Percentiles rank a stretch among this genome's conserved stretches.
These are phyloP conservation scores for Hypoxylon sp. DNA, from an alignment of 2,329 filamentous ascomycete species.

Conservation along the genomic window DNA sequence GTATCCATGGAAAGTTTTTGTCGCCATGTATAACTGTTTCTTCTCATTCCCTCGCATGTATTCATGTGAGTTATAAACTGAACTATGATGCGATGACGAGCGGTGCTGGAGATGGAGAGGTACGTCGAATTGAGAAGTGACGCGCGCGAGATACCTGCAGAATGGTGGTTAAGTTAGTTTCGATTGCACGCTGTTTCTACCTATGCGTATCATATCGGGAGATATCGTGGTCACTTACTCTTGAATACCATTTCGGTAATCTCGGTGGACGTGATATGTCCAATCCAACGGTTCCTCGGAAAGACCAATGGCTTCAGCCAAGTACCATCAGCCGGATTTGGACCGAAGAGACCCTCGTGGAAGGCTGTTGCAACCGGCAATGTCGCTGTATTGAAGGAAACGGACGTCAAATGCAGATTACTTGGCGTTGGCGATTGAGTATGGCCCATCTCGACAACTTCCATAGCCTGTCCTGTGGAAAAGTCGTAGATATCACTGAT, in stretches of 20 bases:
- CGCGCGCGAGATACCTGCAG: not conserved
- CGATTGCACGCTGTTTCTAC: not conserved
- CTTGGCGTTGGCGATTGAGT: not conserved
- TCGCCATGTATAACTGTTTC: not conserved
- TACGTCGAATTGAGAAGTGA: not conserved
- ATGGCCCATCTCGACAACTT: not conserved
- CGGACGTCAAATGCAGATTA: not conserved
- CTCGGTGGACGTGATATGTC: not conserved
- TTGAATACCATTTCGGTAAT: not conserved
- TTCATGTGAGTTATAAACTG: constrained; percentile 1
- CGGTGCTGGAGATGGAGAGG: not conserved
- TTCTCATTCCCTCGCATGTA: not conserved
- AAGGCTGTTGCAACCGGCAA: not conserved
- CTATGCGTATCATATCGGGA: not conserved
- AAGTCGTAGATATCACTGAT: not conserved
- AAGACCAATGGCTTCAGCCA: not conserved
- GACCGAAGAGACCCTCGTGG: not conserved
- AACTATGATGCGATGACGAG: not conserved
- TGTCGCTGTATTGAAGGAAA: not conserved
- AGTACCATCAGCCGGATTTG: not conserved
- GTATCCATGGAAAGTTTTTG: too few species aligned
- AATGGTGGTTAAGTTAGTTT: not conserved
- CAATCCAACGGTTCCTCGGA: not conserved
- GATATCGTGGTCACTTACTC: not conserved
- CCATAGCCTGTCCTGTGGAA: not conserved